Base-by-base conservation (phyloP, 2,329 filamentous ascomycete genomes). In the Sphaerulina musiva region DNA sequence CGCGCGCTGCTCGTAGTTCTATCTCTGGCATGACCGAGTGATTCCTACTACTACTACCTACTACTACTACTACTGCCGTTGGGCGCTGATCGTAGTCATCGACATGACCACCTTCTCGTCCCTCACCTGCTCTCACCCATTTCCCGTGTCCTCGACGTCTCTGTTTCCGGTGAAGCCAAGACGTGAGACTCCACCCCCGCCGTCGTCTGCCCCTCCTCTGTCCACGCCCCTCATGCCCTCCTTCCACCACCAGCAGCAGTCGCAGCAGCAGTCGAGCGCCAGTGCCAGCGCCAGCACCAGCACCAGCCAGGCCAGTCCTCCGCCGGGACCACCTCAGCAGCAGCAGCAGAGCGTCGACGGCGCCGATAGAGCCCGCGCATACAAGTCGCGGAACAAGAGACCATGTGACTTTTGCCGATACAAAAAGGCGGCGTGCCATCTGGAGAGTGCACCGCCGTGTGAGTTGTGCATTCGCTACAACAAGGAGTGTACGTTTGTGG, bases 371-470 rank as follows among this genome's bases (percentile, higher is more conserved):
- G 65, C 67, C 39, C 56, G 67, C 55, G 66, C 65, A 36, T 70
- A 70, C 64, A 70, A 70, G 61, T 68, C 66, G 48, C 63, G 68
- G 17, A 69, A 68, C 55, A 69, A 69, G 59, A 65, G 74, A 39
- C 74, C 74, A 4, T 77, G 74, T 62, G 74, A 76, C 59, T 75
- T 75, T 59, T 76, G 73, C 57, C 68, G 73, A 9, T 72, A 71
- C 14, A 70, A 74, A 53, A 74, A 76, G 59, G 72, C 73, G 1
- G 73, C 73, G 8, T 76, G 73, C 58, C 72, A 74, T 53, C 71
- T 76, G 42, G 72, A 75, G 23, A 62, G 57, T 7, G 58, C 65
- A 11, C 74, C 73, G 12, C 74, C 74, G 5, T 76, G 74, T 56
- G 70, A 72, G 49, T 62, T 74, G 7, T 76, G 74, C 53, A 63